These are phyloP conservation scores for Cryphonectria nitschkei DNA, from an alignment of 2,329 filamentous ascomycete species.

Conservation along the genomic window DNA sequence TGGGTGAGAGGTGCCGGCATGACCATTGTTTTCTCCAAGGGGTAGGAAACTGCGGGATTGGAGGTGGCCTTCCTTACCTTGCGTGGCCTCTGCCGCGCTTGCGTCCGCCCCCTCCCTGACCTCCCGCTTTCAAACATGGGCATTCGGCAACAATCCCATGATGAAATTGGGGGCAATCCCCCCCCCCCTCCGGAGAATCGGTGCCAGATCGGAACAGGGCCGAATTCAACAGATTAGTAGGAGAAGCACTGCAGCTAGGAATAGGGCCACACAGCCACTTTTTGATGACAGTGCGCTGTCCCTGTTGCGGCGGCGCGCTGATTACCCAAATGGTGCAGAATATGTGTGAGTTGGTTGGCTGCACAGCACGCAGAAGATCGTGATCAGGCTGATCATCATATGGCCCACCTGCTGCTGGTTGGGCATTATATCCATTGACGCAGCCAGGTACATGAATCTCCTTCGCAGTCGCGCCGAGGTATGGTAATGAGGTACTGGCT, in stretches of 20 bases:
- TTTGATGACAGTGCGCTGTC: not conserved
- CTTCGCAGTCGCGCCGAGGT: not conserved
- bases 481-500: not conserved
- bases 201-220: not conserved
- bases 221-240: not conserved
- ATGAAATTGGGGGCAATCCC: not conserved
- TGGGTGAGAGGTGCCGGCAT: not conserved
- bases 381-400: not conserved
- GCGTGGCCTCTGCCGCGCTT: not conserved
- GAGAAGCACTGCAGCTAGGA: not conserved
- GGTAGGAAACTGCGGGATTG: not conserved
- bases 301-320: not conserved
- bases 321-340: not conserved
- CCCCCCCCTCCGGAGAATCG: not conserved
- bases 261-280: not conserved
- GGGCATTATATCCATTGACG: not conserved
- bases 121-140: conserved; percentile 8
- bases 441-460: not conserved
- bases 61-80: not conserved
- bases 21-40: not conserved
- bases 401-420: not conserved
- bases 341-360: not conserved
- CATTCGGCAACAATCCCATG: conserved; percentile 17
- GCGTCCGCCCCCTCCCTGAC: not conserved
- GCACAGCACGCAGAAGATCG: not conserved